These are phyloP conservation scores for Colletotrichum sp. DNA, from an alignment of 2,329 filamentous ascomycete genomes.

Conservation along the genomic window DNA sequence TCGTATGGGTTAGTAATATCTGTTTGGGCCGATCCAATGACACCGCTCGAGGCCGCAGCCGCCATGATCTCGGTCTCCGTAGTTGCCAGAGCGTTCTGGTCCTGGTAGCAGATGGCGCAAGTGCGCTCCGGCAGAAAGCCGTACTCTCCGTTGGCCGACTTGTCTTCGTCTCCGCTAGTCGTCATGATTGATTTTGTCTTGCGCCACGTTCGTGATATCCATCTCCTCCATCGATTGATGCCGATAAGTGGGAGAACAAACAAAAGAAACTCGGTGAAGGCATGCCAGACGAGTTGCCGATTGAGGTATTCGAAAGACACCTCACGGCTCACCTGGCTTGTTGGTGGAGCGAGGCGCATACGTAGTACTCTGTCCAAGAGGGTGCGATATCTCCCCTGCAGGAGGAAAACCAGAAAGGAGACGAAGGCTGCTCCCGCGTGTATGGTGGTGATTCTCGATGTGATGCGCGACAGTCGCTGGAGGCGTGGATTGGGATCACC, in stretches of 20 bases:
- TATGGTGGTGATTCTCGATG: conserved; percentile 70
- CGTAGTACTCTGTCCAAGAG: conserved; percentile 84
- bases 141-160: conserved; percentile 72
- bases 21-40: conserved; percentile 86
- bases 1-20: conserved; percentile 98
- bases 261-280: conserved; percentile 98
- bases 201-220: conserved; percentile 86
- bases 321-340: conserved; percentile 84
- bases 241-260: conserved; percentile 97
- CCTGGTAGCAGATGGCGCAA: conserved; percentile 95
- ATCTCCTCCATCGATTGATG: conserved; percentile 89
- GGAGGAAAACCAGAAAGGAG: conserved; percentile 89
- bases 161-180: conserved; percentile 49
- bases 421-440: conserved; percentile 83
- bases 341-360: conserved; percentile 84
- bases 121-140: conserved; percentile 90
- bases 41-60: conserved; percentile 72
- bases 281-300: conserved; percentile 97
- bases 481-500: conserved; percentile 56
- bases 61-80: conserved; percentile 80
- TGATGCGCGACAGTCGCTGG: conserved; percentile 69
- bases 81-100: conserved; percentile 77
- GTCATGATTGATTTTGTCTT: conserved; percentile 73
- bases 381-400: conserved; percentile 90
- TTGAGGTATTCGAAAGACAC: conserved; percentile 98